Evolutionary conservation across 179 eudicot species (phyloP).

Genomic region (Carnegiea gigantea): DNA sequence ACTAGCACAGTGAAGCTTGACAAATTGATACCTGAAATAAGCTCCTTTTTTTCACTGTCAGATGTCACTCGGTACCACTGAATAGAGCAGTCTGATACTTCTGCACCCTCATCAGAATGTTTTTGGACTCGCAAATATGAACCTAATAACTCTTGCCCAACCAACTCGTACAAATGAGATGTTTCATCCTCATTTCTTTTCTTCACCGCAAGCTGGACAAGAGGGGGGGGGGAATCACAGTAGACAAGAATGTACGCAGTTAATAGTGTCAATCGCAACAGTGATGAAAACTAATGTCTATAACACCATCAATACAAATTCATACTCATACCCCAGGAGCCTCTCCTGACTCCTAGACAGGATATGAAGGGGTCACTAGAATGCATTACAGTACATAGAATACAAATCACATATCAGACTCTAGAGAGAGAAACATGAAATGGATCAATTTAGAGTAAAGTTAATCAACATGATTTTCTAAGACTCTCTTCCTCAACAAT

Average conservation of each 20-base stretch:
- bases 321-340: not conserved
- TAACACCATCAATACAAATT: not conserved
- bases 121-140: constrained; percentile 68
- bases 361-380: not conserved
- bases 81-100: constrained; percentile 66
- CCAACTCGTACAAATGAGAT: constrained; percentile 54
- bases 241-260: not conserved
- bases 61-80: constrained; percentile 86
- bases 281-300: not conserved
- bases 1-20: constrained; percentile 6
- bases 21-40: constrained; percentile 67
- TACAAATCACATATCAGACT: not conserved
- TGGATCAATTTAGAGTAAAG: not conserved
- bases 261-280: not conserved
- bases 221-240: not conserved
- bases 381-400: not conserved
- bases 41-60: constrained; percentile 70
- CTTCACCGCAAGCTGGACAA: constrained; percentile 62
- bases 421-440: not conserved
- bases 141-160: constrained; percentile 77
- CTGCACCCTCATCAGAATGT: constrained; percentile 56
- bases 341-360: no score
- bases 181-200: constrained; percentile 44
- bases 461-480: not conserved
- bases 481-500: not conserved